Evolutionary conservation across 768 basidiomycete species (phyloP), one percentile per base, ranked within the genome.

Genomic region (Psilocybe subaeruginosa): DNA sequence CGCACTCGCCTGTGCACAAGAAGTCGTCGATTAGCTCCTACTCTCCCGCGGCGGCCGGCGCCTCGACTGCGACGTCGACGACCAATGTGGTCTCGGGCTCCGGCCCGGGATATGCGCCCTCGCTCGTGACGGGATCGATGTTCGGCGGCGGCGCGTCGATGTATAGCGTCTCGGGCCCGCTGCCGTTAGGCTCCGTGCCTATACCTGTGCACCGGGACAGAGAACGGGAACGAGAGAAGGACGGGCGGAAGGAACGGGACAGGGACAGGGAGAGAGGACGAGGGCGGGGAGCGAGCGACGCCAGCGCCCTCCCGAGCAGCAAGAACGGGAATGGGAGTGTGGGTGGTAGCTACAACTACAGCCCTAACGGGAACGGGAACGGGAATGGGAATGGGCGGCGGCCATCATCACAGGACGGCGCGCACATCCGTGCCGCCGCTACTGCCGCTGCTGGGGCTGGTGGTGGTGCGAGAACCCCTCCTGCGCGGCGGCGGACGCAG

Each of bases 111-210:
- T 43, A 16, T 50, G 5, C 17, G 8, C 30, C 50, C 5, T 23
- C 30, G 50, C 9, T 51, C 29, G 50, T 51, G 27, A 30, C 29
- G 6, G 30, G 50, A 9, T 51, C 50, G 29, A 29, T 51, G 50
- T 51, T 51, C n/a, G 51, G 51, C 30, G 23, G 50, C 35, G 52
- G 39, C 27, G 41, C 50, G 39, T 62, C 63, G 49, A 37, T 54
- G 47, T 66, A 66, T 37, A 53, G 65, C 1, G 69, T 68, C 3
- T 70, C 69, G n/a, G 65, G 59, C 4, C 66, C 66, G 23, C 47
- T 66, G 55, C 66, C 66, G 3, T 54, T 70, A n/a, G 66, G 68
- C 7, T 66, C 65, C 14, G 37, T 56, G 54, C 29, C 53, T 51
- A 30, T 60, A 17, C 14, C 54, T 17, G 31, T 31, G 39, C 23